These are phyloP conservation scores for Erythrophleum ivorense DNA, from an alignment of 331 rosid species.

Conservation along the genomic window DNA sequence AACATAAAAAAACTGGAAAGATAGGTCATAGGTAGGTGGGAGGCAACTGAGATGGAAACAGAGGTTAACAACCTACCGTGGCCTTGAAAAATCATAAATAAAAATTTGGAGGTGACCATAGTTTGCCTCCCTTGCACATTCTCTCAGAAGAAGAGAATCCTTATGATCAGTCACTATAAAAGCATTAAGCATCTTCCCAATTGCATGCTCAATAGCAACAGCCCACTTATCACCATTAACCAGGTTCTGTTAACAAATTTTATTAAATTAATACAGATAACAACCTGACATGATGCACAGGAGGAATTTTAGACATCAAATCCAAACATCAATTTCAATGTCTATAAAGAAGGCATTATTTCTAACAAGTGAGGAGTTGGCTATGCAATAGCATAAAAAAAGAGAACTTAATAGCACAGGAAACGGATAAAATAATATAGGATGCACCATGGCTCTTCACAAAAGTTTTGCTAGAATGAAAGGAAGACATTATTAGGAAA, in stretches of 20 bases:
- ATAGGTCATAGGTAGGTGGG: not conserved
- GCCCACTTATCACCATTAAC: constrained; percentile 80
- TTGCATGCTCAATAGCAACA: constrained; percentile 74
- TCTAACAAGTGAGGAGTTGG: not conserved
- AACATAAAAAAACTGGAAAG: constrained; percentile 15
- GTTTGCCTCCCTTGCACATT: constrained; percentile 77
- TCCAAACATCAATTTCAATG: not conserved
- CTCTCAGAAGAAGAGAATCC: constrained; percentile 79
- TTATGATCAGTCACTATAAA: constrained; percentile 87
- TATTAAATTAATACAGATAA: constrained; percentile 4
- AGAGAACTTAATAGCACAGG: not conserved
- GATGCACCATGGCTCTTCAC: not conserved
- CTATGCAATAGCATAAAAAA: not conserved
- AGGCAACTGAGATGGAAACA: not conserved
- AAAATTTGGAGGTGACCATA: constrained; percentile 69
- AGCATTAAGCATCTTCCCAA: constrained; percentile 87
- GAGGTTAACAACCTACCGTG: constrained; percentile 57
- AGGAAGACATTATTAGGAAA: not conserved
- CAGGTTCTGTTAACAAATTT: constrained; percentile 65
- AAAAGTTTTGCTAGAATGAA: not conserved
- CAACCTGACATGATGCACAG: not conserved
- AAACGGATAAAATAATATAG: not conserved
- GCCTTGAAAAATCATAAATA: constrained; percentile 86
- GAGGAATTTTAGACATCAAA: not conserved
- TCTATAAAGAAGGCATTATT: not conserved